A percentile compares a stretch with the other conserved stretches of the same genome.
Conservation (phyloP, 495 filamentous ascomycete species). For the Halenospora varia region DNA sequence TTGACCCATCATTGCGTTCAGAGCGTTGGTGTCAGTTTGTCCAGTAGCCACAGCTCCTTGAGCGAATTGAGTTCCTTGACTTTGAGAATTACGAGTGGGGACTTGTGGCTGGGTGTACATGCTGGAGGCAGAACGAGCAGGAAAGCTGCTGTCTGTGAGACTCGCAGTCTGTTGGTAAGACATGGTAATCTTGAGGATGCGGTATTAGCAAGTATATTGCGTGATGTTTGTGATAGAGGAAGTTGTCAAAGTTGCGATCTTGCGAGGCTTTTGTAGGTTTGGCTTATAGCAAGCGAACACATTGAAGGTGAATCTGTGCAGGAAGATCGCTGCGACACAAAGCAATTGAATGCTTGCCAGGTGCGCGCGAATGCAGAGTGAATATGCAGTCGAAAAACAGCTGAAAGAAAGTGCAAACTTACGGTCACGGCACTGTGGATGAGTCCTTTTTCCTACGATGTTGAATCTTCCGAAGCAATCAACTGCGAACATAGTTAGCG, state of each 20-base stretch:
- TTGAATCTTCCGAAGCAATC: conserved; percentile 12
- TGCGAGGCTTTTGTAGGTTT: too few relatives aligned
- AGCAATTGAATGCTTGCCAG: not conserved
- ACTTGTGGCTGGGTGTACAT: conserved; percentile 24
- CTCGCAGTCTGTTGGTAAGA: conserved; percentile 26
- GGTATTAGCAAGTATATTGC: conserved; percentile 42
- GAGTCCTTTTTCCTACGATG: not conserved
- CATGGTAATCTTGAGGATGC: conserved; percentile 33
- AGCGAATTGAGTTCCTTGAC: conserved; percentile 12
- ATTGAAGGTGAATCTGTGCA: not conserved
- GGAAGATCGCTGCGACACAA: not conserved
- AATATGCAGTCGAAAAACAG: conserved; percentile 10
- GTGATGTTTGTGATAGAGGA: conserved; percentile 36
- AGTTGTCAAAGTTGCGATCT: too few relatives aligned
- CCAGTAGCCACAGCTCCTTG: conserved; percentile 2
- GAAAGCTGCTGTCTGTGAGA: conserved; percentile 10
- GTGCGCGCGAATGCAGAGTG: not conserved
- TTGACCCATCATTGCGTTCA: conserved; percentile 30
- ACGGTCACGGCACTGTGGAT: conserved; percentile 9
- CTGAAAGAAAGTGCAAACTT: conserved; percentile 13
- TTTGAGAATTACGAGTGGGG: conserved; percentile 18
- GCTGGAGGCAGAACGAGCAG: conserved; percentile 15
- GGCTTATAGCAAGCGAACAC: conserved; percentile 18
- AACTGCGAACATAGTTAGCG: conserved; percentile 12
- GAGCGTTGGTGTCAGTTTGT: conserved; percentile 12